Evolutionary conservation across 1,284 basidiomycete genomes (phyloP).

Genomic region (Puccinia brachypodii): DNA sequence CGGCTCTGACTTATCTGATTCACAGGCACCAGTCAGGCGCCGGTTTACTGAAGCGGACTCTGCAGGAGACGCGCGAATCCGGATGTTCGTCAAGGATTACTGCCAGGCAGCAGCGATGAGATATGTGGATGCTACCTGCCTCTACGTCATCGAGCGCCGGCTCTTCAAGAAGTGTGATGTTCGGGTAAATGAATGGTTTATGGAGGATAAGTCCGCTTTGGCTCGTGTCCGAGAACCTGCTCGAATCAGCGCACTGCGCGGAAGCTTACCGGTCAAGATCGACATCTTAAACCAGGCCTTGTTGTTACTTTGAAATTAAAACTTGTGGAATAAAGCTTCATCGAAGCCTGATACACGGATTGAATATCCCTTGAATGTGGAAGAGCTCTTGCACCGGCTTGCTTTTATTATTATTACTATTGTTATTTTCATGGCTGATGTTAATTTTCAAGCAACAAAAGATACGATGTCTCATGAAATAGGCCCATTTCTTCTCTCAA

Average conservation of each 20-base stretch:
- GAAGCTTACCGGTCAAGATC: neutral
- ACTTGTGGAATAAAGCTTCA: too few relatives aligned
- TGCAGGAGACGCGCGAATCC: constrained; percentile 9
- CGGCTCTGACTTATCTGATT: neutral
- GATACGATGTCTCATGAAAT: too few relatives aligned
- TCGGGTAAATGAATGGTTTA: neutral
- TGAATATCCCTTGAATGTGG: too few relatives aligned
- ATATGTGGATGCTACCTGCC: constrained; percentile 14
- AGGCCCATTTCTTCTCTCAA: too few relatives aligned
- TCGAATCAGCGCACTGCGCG: neutral
- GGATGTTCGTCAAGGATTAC: neutral
- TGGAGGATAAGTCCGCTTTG: constrained; percentile 6
- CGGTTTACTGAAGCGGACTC: neutral
- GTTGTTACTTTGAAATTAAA: neutral
- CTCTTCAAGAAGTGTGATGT: constrained; percentile 17
- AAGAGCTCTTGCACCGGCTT: too few relatives aligned
- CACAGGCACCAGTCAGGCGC: neutral
- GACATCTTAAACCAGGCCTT: neutral
- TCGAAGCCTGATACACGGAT: too few relatives aligned
- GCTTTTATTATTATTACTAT: too few relatives aligned
- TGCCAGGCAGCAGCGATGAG: neutral
- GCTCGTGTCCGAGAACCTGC: neutral
- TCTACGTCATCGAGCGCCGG: constrained; percentile 2
- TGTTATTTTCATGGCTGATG: too few relatives aligned
- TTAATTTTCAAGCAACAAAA: too few relatives aligned